Evolutionary conservation across 441 rosid species (phyloP), one percentile per base, ranked within the genome.

Genomic region (Erodium chrysanthum): DNA sequence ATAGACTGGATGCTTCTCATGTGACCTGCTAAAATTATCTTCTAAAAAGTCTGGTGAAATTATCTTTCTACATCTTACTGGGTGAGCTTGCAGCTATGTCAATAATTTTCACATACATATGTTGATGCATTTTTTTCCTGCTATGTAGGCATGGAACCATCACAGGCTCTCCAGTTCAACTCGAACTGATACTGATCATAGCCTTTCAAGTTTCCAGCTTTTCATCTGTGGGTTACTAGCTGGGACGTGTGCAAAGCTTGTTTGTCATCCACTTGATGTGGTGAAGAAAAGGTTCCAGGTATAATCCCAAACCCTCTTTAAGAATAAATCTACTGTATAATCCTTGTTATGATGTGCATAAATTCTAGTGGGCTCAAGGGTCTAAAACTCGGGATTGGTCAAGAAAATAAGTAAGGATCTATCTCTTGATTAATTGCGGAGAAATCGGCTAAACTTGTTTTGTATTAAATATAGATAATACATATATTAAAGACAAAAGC

Each of bases 221-320:
- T 86, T 87, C 72, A 10, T 91, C 10, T 94, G 99, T 69, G 97
- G 99, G 50, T 78, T 94, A 75, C 96, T 81, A 15, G 90, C 99
- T 4, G 97, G 99, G 20, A 91, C 99, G 15, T 89, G 90, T 67
- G 96, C 98, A 21, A 94, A 94, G 80, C 96, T 94, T 14, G 97
- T 84, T 61, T 93, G 98, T 64, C 98, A 93, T 83, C 98, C 98
- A 65, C 95, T 94, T 68, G 98, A 94, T 66, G 96, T 94, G 52
- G 96, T 94, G 64, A 94, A 94, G 83, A 94, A 94, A 78, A 80
- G 97, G 71, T 94, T 94, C 78, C 97, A 94, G 98, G 98, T 88
- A 76, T 60, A 74, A 74, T 68, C 20, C 46, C 50, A 48, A 4
- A 40, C 48, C 70, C 75, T 52, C 29, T 66, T 66, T 31, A 22